phyloP scores from a whole-genome alignment of 176 grass and related monocot species.

The Oryza glumipatula region DNA sequence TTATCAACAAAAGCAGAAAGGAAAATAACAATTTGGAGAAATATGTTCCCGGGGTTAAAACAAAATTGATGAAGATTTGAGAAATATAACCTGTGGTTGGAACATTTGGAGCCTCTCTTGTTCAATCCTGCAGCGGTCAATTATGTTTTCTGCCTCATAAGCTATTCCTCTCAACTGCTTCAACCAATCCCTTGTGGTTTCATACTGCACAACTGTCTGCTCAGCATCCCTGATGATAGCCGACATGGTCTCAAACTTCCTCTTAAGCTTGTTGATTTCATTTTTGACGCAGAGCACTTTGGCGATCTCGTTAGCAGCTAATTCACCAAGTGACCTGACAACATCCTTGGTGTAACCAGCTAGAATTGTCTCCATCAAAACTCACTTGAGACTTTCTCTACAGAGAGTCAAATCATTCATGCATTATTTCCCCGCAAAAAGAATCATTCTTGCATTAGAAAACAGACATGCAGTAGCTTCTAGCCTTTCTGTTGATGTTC shows the following conservation, averaged over 20 bases:
- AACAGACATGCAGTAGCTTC: not conserved
- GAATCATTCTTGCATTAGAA: conserved; percentile 7
- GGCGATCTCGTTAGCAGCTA: conserved; percentile 40
- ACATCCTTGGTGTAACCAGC: conserved; percentile 42
- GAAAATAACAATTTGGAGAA: not conserved
- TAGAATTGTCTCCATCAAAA: conserved; percentile 48
- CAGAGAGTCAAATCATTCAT: not conserved
- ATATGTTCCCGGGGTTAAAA: not conserved
- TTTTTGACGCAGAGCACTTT: conserved; percentile 39
- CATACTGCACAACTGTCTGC: conserved; percentile 33
- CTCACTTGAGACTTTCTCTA: conserved; percentile 19
- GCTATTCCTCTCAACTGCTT: conserved; percentile 34
- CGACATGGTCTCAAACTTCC: conserved; percentile 35
- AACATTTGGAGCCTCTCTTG: conserved; percentile 14
- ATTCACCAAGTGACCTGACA: conserved; percentile 26
- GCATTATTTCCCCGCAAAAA: no score
- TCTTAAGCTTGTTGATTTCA: conserved; percentile 37
- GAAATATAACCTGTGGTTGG: conserved; percentile 29
- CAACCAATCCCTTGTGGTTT: conserved; percentile 45
- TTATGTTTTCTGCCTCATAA: conserved; percentile 50
- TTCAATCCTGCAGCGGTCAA: conserved; percentile 46
- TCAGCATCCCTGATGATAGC: conserved; percentile 43
- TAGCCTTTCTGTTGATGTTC: not conserved
- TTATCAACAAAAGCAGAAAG: not conserved
- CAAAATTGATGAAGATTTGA: conserved; percentile 10